Evolutionary conservation across 768 basidiomycete species (phyloP).

Genomic region (Kwoniella pini): DNA sequence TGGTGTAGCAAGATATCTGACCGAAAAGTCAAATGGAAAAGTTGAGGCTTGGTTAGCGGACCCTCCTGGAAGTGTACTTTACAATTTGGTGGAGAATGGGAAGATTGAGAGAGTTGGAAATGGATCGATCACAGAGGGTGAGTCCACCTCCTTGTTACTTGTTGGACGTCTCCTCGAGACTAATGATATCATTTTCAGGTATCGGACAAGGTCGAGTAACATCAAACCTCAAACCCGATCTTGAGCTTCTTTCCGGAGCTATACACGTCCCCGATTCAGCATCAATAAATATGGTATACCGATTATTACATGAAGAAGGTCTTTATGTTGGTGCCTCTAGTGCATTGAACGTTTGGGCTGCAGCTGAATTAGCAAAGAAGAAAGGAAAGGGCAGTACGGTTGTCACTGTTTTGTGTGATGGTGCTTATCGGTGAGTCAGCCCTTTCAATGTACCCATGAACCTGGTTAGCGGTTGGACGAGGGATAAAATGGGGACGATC

Average conservation of each 20-base stretch:
- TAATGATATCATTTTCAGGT: conserved; percentile 58
- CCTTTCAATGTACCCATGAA: background rate
- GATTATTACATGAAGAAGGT: conserved; percentile 86
- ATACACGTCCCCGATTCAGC: conserved; percentile 84
- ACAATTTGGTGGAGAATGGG: conserved; percentile 77
- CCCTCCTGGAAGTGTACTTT: conserved; percentile 90
- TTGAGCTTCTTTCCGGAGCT: conserved; percentile 76
- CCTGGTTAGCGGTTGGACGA: no score
- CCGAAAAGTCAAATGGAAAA: conserved; percentile 74
- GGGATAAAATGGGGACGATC: no score
- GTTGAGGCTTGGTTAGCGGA: conserved; percentile 93
- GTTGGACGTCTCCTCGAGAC: background rate
- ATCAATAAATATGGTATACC: conserved; percentile 89
- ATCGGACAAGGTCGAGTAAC: conserved; percentile 98
- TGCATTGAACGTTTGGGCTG: conserved; percentile 92
- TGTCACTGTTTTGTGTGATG: conserved; percentile 89
- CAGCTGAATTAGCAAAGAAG: conserved; percentile 78
- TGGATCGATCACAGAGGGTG: conserved; percentile 55
- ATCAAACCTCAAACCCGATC: conserved; percentile 79
- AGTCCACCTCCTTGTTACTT: conserved; percentile 12
- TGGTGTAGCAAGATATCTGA: conserved; percentile 78
- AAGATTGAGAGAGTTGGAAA: conserved; percentile 54
- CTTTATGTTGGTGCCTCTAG: conserved; percentile 92
- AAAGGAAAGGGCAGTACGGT: conserved; percentile 80
- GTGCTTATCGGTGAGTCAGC: conserved; percentile 74